A percentile compares a stretch with the other conserved stretches of the same genome.
phyloP scores from a whole-genome alignment of 1,139 yeast species.

The Tardiomyces depauwii region DNA sequence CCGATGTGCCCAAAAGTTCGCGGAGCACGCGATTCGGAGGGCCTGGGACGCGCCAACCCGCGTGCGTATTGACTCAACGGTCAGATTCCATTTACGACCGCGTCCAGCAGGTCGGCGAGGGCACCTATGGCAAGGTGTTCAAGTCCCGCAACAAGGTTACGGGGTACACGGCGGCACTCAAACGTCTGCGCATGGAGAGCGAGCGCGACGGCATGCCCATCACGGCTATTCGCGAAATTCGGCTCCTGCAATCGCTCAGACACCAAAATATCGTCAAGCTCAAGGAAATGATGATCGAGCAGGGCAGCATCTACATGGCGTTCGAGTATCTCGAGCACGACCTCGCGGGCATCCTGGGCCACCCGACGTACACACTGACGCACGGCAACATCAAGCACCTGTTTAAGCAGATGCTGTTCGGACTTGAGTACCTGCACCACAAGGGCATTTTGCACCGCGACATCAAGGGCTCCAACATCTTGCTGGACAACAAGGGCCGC shows the following conservation, averaged over 20 bases:
- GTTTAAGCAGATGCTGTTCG: slow-evolving; percentile 66
- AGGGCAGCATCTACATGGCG: slow-evolving; percentile 71
- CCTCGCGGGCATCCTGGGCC: slow-evolving; percentile 74
- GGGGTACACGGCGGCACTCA: slow-evolving; percentile 66
- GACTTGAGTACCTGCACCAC: slow-evolving; percentile 70
- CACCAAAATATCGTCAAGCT: slow-evolving; percentile 76
- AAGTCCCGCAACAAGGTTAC: slow-evolving; percentile 67
- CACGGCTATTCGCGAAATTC: slow-evolving; percentile 87
- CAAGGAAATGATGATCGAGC: slow-evolving; percentile 82
- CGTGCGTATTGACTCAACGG: slow-evolving; percentile 2
- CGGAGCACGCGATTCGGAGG: background rate
- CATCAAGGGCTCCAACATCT: slow-evolving; percentile 85
- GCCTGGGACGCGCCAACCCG: background rate
- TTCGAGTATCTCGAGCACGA: slow-evolving; percentile 89
- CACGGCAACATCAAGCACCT: slow-evolving; percentile 67
- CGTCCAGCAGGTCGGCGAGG: slow-evolving; percentile 60
- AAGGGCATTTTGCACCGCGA: slow-evolving; percentile 83
- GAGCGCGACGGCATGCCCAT: slow-evolving; percentile 95
- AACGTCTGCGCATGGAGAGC: slow-evolving; percentile 67
- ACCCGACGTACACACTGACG: slow-evolving; percentile 52
- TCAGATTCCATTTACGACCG: slow-evolving; percentile 28
- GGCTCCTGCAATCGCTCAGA: slow-evolving; percentile 73
- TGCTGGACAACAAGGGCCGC: slow-evolving; percentile 59
- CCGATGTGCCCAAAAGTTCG: background rate
- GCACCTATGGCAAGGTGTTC: slow-evolving; percentile 74